Base-by-base conservation (phyloP, 2,329 filamentous ascomycete species). In the Cytospora schulzeri region DNA sequence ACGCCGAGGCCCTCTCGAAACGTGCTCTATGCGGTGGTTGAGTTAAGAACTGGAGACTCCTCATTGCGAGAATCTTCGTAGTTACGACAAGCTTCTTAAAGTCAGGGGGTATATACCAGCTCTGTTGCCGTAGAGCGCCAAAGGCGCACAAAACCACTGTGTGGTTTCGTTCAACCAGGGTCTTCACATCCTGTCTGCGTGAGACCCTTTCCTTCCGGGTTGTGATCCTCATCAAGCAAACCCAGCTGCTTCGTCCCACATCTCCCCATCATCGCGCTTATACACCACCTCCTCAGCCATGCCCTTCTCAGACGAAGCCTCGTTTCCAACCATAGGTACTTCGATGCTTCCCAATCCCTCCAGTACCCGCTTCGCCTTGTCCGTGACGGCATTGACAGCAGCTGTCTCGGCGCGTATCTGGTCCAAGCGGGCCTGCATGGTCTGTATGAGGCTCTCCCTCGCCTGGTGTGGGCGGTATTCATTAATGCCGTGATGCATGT, bases 401-500 rank as follows among this genome's bases (percentile, higher is more conserved):
- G 86, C 82, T 1, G 93, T 92, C 77, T 97, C 93, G 62, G 84
- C 85, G 69, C 84, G 86, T 62, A 89, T 89, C 69, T 81, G 83
- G 70, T 91, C 88, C 33, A 97, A 78, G 72, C 94, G 90, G 69
- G 91, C 89, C 77, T 97, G 91, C 90, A 97, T 93, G 80, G 94
- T 85, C 69, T 89, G 78, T 35, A 97, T 96, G 64, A 96, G 81
- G 31, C 89, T 93, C 79, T 97, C 93, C 53, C 94, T 81, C 28
- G 93, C 93, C 78, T 98, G 94, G 74, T 97, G 93, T 12, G 93
- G 93, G 35, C 94, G 85, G 77, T 97, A 98, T 76, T 96, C 89
- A 76, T 99, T 99, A 69, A 98, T 87, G 61, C 97, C 84, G 72
- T 96, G 92, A 77, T 97, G 93, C 72, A 96, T 90, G 75, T 98